Percentiles rank a stretch among this genome's conserved stretches.
Conservation (phyloP, 306 rosid genomes). For the Cucurbita moschata region DNA sequence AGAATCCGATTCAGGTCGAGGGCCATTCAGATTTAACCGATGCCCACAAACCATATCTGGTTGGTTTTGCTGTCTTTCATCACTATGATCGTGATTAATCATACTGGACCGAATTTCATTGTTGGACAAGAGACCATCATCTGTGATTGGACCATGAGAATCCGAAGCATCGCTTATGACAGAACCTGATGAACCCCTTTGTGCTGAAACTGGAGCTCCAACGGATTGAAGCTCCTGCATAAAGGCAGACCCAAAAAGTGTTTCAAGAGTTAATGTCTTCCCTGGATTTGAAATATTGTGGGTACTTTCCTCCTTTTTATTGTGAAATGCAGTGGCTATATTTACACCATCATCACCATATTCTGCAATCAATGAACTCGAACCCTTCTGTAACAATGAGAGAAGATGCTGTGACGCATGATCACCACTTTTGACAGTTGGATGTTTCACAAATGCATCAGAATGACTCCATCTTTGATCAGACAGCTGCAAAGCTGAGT, state of each 20-base stretch:
- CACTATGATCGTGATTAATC: slow-evolving; percentile 29
- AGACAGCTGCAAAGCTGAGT: slow-evolving; percentile 21
- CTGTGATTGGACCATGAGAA: slow-evolving; percentile 25
- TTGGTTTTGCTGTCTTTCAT: slow-evolving; percentile 33
- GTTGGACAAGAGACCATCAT: slow-evolving; percentile 27
- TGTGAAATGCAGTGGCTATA: slow-evolving; percentile 21
- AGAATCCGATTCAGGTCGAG: slow-evolving; percentile 38
- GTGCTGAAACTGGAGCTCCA: slow-evolving; percentile 93
- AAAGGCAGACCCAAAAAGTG: slow-evolving; percentile 89
- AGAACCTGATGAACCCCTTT: slow-evolving; percentile 48
- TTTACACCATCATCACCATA: slow-evolving; percentile 21
- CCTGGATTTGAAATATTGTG: slow-evolving; percentile 36
- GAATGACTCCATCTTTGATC: slow-evolving; percentile 26
- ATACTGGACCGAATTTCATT: slow-evolving; percentile 22
- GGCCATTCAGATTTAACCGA: slow-evolving; percentile 37
- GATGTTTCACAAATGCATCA: slow-evolving; percentile 30
- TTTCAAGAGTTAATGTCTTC: slow-evolving; percentile 64
- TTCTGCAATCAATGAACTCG: slow-evolving; percentile 24
- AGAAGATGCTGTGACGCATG: slow-evolving; percentile 77
- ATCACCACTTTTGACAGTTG: slow-evolving; percentile 39
- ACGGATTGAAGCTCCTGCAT: slow-evolving; percentile 93
- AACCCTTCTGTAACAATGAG: slow-evolving; percentile 70
- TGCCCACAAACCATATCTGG: slow-evolving; percentile 40
- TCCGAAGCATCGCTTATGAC: slow-evolving; percentile 43
- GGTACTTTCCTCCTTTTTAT: slow-evolving; percentile 32